Evolutionary conservation across 345 rosid species (phyloP).

Genomic region (Rhizophora apiculata): DNA sequence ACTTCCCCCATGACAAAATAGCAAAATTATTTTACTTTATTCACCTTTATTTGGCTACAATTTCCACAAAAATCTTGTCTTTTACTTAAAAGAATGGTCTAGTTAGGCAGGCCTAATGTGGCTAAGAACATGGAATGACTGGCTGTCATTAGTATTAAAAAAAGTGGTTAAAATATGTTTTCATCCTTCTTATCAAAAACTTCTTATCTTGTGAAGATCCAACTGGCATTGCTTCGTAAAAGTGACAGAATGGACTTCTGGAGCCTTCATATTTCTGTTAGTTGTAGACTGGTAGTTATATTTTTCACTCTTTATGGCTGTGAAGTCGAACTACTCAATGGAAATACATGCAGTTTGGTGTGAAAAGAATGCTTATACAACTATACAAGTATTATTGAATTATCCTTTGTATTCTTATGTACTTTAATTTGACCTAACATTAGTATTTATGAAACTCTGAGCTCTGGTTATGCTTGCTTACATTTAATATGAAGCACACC

Average conservation of each 20-base stretch:
- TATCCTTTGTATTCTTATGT: background rate
- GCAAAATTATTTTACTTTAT: background rate
- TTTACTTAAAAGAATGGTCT: background rate
- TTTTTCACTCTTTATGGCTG: background rate
- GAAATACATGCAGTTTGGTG: background rate
- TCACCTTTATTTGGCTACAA: background rate
- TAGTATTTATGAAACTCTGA: constrained; percentile 1
- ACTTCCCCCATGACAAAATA: background rate
- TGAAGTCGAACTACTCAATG: background rate
- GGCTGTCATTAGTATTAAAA: background rate
- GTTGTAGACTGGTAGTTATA: constrained; percentile 34
- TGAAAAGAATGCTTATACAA: background rate
- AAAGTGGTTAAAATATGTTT: background rate
- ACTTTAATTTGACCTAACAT: constrained; percentile 14
- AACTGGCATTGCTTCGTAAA: background rate
- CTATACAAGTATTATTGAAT: background rate
- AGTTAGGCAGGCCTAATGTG: background rate
- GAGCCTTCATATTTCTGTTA: constrained; percentile 8
- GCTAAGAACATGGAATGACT: constrained; percentile 1
- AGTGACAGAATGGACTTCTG: background rate
- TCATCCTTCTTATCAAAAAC: background rate
- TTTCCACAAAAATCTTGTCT: background rate
- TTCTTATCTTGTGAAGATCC: constrained; percentile 5
- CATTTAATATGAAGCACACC: constrained; percentile 3
- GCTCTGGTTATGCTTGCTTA: background rate